These are phyloP conservation scores for Malassezia vespertilionis DNA, from an alignment of 1,284 basidiomycete species.

Conservation along the genomic window DNA sequence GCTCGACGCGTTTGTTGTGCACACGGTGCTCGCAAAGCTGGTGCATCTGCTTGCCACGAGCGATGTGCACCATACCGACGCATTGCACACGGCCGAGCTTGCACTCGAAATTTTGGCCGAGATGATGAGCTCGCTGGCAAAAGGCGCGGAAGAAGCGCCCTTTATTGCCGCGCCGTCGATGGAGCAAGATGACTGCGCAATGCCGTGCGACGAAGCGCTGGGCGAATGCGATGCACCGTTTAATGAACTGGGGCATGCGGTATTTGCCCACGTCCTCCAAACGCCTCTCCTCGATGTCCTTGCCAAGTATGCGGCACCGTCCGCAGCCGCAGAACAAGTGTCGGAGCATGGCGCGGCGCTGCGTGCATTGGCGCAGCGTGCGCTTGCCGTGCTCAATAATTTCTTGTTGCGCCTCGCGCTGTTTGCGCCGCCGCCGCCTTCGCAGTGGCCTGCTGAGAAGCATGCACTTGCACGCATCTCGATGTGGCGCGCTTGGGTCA, in stretches of 20 bases:
- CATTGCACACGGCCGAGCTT: slow-evolving; percentile 24
- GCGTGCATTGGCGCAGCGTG: slow-evolving; percentile 24
- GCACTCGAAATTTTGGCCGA: slow-evolving; percentile 39
- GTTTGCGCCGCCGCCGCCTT: slow-evolving; percentile 32
- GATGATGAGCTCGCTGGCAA: slow-evolving; percentile 20
- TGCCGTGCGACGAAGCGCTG: no score
- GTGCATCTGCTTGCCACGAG: not conserved
- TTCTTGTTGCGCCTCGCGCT: slow-evolving; percentile 24
- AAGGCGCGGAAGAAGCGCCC: not conserved
- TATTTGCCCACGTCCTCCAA: slow-evolving; percentile 1
- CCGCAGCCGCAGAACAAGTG: slow-evolving; percentile 11
- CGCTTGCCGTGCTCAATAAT: slow-evolving; percentile 35
- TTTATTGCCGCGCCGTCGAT: slow-evolving; percentile 1
- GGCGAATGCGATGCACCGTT: not conserved
- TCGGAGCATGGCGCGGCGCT: slow-evolving; percentile 2
- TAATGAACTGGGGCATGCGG: not conserved
- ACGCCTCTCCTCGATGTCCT: slow-evolving; percentile 17
- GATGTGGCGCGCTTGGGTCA: slow-evolving; percentile 8
- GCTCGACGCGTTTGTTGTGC: slow-evolving; percentile 15
- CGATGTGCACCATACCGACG: slow-evolving; percentile 18
- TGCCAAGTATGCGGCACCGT: slow-evolving; percentile 21
- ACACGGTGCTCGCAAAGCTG: slow-evolving; percentile 2
- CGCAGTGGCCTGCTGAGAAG: slow-evolving; percentile 27
- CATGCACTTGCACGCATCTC: slow-evolving; percentile 7
- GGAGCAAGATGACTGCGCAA: slow-evolving; percentile 15